phyloP scores from a whole-genome alignment of 1,139 yeast genomes.

The Groenewaldozyma sp. region DNA sequence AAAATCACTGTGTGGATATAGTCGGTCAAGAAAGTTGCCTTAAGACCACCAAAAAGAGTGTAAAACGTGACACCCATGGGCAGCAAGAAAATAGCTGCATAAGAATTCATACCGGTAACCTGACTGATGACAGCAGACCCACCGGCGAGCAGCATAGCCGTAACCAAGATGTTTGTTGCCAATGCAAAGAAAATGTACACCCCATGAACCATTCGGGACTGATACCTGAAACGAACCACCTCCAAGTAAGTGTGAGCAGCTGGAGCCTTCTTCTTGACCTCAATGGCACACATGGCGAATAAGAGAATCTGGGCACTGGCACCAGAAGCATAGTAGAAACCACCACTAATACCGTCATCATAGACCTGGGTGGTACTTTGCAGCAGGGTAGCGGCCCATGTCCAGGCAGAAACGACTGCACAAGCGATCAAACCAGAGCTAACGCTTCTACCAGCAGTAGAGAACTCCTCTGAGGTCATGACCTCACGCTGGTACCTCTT shows the following conservation, averaged over 20 bases:
- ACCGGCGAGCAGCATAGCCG: conserved; percentile 72
- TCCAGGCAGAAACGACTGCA: conserved; percentile 88
- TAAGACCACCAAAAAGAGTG: conserved; percentile 82
- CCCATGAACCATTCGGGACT: conserved; percentile 50
- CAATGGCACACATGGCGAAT: conserved; percentile 66
- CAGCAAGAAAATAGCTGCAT: conserved; percentile 70
- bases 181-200: conserved; percentile 69
- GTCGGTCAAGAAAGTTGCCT: conserved; percentile 84
- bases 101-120: conserved; percentile 67
- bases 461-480: conserved; percentile 50
- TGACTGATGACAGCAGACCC: conserved; percentile 70
- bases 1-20: conserved; percentile 59
- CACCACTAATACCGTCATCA: conserved; percentile 67
- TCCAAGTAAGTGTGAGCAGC: conserved; percentile 67
- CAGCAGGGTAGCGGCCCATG: conserved; percentile 83
- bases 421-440: conserved; percentile 74
- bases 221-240: conserved; percentile 59
- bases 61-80: conserved; percentile 79
- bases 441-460: conserved; percentile 60
- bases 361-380: conserved; percentile 74
- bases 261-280: conserved; percentile 37
- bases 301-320: conserved; percentile 65
- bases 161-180: conserved; percentile 79
- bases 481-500: conserved; percentile 41
- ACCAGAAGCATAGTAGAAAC: conserved; percentile 68